A percentile compares a stretch with the other conserved stretches of the same genome.
Evolutionary conservation across 768 basidiomycete genomes (phyloP).

Genomic region (Tylopilus balloui): DNA sequence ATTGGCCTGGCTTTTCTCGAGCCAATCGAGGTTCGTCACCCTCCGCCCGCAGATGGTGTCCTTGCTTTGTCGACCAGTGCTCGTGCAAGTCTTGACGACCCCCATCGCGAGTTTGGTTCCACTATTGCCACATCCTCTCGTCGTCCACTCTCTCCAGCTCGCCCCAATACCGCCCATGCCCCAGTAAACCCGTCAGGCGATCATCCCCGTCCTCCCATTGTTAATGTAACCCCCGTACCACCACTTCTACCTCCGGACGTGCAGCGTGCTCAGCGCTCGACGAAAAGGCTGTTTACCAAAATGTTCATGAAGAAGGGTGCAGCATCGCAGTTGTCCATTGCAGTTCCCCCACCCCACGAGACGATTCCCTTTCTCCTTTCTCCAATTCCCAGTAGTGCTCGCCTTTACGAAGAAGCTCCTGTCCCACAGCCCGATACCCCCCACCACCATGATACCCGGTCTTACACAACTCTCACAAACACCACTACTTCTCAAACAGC

Average conservation of each 20-base stretch:
- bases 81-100: constrained; percentile 30
- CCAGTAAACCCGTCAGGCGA: background rate
- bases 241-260: constrained; percentile 13
- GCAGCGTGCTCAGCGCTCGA: constrained; percentile 38
- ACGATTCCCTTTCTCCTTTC: constrained; percentile 16
- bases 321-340: constrained; percentile 16
- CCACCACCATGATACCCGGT: constrained; percentile 9
- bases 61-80: constrained; percentile 15
- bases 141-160: constrained; percentile 11
- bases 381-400: constrained; percentile 3
- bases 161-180: constrained; percentile 3
- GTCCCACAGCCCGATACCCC: constrained; percentile 8
- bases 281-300: constrained; percentile 61
- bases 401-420: constrained; percentile 17
- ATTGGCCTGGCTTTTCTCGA: constrained; percentile 76
- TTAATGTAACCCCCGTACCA: constrained; percentile 16
- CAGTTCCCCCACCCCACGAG: constrained; percentile 28
- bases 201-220: constrained; percentile 4
- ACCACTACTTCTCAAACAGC: constrained; percentile 35
- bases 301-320: constrained; percentile 58
- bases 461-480: constrained; percentile 11
- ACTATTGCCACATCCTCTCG: constrained; percentile 1
- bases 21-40: constrained; percentile 67
- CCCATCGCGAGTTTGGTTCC: constrained; percentile 20
- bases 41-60: constrained; percentile 9